Conservation (phyloP, 2,329 filamentous ascomycete species). For the Sporothrix luriei region DNA sequence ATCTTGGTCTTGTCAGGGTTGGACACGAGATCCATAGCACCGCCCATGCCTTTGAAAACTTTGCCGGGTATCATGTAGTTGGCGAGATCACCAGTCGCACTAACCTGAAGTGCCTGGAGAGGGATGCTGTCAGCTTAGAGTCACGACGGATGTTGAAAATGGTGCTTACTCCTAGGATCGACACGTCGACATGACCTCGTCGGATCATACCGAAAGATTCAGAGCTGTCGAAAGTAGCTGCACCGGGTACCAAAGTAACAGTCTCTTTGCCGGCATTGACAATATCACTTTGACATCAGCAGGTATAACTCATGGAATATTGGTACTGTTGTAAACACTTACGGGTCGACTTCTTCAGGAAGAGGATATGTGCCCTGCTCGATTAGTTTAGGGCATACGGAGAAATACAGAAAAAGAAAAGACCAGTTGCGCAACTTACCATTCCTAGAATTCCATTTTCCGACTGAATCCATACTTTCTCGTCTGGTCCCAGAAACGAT, state of each 20-base stretch:
- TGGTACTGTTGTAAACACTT: background rate
- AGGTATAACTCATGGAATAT: background rate
- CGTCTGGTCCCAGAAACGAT: conserved; percentile 67
- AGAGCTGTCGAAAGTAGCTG: conserved; percentile 74
- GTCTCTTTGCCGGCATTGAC: conserved; percentile 78
- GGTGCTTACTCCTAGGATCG: conserved; percentile 68
- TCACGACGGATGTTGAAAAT: background rate
- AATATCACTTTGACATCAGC: background rate
- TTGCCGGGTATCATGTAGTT: conserved; percentile 93
- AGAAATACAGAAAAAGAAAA: background rate
- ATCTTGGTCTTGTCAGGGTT: conserved; percentile 73
- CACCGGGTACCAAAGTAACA: conserved; percentile 75
- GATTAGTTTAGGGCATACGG: background rate
- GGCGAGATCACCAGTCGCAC: conserved; percentile 74
- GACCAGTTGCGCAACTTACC: background rate
- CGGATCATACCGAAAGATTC: conserved; percentile 89
- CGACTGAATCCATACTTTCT: conserved; percentile 56
- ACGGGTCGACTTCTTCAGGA: conserved; percentile 18
- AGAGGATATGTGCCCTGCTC: conserved; percentile 19
- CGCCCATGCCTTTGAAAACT: conserved; percentile 80
- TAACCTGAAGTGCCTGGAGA: conserved; percentile 64
- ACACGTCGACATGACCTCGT: conserved; percentile 80
- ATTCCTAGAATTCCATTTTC: conserved; percentile 19
- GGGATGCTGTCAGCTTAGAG: background rate
- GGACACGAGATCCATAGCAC: conserved; percentile 72